These are phyloP conservation scores for Collybia mongolica DNA, from an alignment of 768 basidiomycete species.

Conservation along the genomic window DNA sequence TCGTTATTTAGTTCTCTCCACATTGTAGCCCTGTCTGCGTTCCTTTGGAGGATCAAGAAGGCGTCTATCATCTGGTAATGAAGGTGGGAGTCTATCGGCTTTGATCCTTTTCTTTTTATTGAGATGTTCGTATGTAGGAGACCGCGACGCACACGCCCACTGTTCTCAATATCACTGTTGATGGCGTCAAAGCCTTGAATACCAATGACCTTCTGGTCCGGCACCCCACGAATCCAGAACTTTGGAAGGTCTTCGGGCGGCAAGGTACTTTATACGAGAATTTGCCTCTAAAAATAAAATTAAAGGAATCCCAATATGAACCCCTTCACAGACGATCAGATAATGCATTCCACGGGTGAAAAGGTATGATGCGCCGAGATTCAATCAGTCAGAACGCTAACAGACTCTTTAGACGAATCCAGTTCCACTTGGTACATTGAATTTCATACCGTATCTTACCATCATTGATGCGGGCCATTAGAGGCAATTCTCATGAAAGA, in stretches of 20 bases:
- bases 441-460: too few relatives aligned
- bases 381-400: not conserved
- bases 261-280: constrained; percentile 10
- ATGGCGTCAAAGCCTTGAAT: constrained; percentile 25
- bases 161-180: constrained; percentile 23
- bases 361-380: constrained; percentile 19
- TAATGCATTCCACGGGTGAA: constrained; percentile 33
- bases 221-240: constrained; percentile 30
- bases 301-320: too few relatives aligned
- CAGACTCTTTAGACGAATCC: not conserved
- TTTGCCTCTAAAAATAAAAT: too few relatives aligned
- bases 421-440: too few relatives aligned
- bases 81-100: not conserved
- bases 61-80: constrained; percentile 1
- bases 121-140: not conserved
- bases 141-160: constrained; percentile 12
- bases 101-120: not conserved
- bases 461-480: not conserved
- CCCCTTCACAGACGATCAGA: constrained; percentile 31
- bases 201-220: constrained; percentile 31
- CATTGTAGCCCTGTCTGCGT: not conserved
- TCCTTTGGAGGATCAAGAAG: not conserved
- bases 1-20: not conserved
- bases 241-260: constrained; percentile 28
- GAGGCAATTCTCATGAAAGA: not conserved